Conservation (phyloP, 176 grass and related monocot genomes). For the Zoysia japonica region DNA sequence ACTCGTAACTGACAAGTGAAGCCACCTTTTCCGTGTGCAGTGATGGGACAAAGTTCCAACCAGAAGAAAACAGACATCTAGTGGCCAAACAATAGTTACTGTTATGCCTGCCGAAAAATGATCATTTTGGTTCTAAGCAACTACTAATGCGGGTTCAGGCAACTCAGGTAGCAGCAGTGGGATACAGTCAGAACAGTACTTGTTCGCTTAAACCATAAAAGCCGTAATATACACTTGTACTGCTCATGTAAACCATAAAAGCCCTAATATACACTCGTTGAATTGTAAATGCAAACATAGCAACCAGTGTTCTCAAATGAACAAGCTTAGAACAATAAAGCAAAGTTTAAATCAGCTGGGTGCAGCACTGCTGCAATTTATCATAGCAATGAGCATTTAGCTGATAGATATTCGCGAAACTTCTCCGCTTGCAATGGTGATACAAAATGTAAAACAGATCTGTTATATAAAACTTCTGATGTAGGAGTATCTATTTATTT, state of each 20-base stretch:
- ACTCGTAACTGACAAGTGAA: neutral
- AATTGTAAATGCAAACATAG: neutral
- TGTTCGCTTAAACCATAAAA: neutral
- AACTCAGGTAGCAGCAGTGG: neutral
- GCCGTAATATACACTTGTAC: neutral
- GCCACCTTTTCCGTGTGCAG: neutral
- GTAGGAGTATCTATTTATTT: neutral
- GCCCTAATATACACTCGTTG: neutral
- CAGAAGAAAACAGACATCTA: neutral
- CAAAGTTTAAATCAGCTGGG: neutral
- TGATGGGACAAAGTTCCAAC: neutral
- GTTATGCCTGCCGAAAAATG: neutral
- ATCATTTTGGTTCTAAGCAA: neutral
- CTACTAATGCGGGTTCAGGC: neutral
- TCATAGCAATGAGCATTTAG: neutral
- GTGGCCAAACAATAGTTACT: neutral
- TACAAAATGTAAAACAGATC: neutral
- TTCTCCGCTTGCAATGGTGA: neutral
- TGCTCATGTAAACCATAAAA: neutral
- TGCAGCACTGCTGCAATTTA: neutral
- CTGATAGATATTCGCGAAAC: neutral
- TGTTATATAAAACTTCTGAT: neutral
- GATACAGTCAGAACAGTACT: neutral
- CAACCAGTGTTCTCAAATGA: neutral
- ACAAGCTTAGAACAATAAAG: neutral